These are phyloP conservation scores for Boeremia exigua DNA, from an alignment of 2,329 filamentous ascomycete genomes.

Conservation along the genomic window DNA sequence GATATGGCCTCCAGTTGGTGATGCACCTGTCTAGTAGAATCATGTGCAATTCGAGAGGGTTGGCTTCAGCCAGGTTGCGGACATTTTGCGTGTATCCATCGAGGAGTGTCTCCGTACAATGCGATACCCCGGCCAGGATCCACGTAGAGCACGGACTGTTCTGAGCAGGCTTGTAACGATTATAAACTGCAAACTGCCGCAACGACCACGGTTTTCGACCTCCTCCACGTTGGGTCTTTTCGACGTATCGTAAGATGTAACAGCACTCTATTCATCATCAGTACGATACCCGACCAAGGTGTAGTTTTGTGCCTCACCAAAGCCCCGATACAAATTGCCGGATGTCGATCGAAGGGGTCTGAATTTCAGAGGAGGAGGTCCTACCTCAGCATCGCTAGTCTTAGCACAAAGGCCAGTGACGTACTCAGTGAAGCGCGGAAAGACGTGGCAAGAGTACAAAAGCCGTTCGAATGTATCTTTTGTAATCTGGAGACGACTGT, in stretches of 20 bases:
- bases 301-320: not conserved
- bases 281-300: not conserved
- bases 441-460: constrained; percentile 21
- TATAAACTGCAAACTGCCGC: constrained; percentile 24
- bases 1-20: constrained; percentile 26
- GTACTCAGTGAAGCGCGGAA: constrained; percentile 29
- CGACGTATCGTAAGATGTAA: constrained; percentile 6
- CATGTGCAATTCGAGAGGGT: constrained; percentile 34
- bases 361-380: constrained; percentile 24
- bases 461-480: constrained; percentile 8
- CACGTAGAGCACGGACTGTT: not conserved
- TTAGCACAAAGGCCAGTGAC: constrained; percentile 22
- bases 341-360: not conserved
- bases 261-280: not conserved
- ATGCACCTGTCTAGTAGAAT: constrained; percentile 29
- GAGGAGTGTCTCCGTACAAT: not conserved
- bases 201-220: constrained; percentile 21
- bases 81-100: constrained; percentile 4
- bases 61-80: not conserved
- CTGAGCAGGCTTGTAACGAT: constrained; percentile 16
- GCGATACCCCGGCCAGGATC: constrained; percentile 2
- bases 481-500: constrained; percentile 26
- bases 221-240: constrained; percentile 1
- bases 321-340: not conserved
- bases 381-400: constrained; percentile 22